Evolutionary conservation across 352 stramenopile genomes (phyloP).

Genomic region (Phytophthora ramorum): DNA sequence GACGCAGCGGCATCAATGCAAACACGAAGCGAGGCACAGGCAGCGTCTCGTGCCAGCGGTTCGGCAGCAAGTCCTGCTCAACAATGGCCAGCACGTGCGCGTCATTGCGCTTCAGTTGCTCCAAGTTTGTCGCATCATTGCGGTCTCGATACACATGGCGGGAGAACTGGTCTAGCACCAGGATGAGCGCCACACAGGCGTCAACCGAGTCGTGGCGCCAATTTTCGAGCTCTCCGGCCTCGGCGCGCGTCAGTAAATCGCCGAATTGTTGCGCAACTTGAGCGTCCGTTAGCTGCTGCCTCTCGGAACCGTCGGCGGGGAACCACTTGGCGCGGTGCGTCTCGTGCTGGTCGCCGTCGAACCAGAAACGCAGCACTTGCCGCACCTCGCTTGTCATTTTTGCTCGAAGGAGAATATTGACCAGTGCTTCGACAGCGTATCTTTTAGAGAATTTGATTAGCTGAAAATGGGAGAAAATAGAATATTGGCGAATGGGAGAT

Average conservation of each 20-base stretch:
- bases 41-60: conserved; percentile 61
- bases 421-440: conserved; percentile 18
- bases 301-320: conserved; percentile 52
- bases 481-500: conserved; percentile 7
- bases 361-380: conserved; percentile 69
- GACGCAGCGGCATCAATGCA: conserved; percentile 86
- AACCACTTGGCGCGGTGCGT: conserved; percentile 75
- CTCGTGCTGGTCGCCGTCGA: conserved; percentile 59
- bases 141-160: conserved; percentile 74
- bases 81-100: conserved; percentile 51
- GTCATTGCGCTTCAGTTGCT: conserved; percentile 52
- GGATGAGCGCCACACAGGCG: conserved; percentile 75
- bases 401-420: conserved; percentile 9
- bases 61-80: conserved; percentile 49
- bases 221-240: conserved; percentile 50
- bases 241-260: conserved; percentile 45
- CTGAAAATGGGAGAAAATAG: background rate
- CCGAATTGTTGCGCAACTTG: conserved; percentile 53
- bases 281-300: conserved; percentile 50
- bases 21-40: conserved; percentile 74
- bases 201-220: conserved; percentile 49
- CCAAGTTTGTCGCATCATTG: conserved; percentile 19
- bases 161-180: conserved; percentile 91
- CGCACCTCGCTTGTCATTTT: conserved; percentile 29
- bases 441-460: conserved; percentile 5